Percentiles rank a stretch among this genome's conserved stretches.
These are phyloP conservation scores for Trebouxia sp. DNA, from an alignment of 139 green algal species.

Conservation along the genomic window DNA sequence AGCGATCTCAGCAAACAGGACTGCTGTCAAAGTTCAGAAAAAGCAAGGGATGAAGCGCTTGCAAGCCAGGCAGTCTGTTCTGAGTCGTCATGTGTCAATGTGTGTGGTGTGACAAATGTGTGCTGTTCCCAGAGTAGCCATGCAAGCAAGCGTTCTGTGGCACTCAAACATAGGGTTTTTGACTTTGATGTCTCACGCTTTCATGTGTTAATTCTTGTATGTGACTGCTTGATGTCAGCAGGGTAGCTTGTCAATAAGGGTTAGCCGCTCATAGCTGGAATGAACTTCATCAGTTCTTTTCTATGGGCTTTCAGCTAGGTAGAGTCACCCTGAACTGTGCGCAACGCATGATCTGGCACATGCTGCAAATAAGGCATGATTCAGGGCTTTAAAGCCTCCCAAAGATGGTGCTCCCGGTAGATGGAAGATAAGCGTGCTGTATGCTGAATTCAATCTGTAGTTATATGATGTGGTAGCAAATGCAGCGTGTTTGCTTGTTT, in stretches of 20 bases:
- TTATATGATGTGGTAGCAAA: neutral
- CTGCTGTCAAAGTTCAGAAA: constrained; percentile 42
- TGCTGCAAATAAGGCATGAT: neutral
- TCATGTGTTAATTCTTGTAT: neutral
- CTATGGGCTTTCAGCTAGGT: neutral
- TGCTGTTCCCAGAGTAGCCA: neutral
- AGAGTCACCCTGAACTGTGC: neutral
- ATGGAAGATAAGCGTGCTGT: neutral
- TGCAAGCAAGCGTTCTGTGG: neutral
- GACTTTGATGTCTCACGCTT: neutral
- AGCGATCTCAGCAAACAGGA: neutral
- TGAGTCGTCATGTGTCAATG: neutral
- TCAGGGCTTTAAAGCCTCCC: neutral
- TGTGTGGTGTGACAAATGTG: neutral
- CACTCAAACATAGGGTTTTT: neutral
- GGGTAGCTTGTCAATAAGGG: constrained; percentile 1
- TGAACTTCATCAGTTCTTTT: neutral
- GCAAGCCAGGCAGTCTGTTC: neutral
- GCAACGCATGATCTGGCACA: neutral
- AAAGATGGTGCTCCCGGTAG: neutral
- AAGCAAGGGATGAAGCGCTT: constrained; percentile 19
- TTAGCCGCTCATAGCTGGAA: neutral
- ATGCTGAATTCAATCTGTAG: neutral
- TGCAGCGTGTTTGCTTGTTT: too few relatives aligned
- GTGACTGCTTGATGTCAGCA: neutral